Percentiles rank a stretch among this genome's conserved stretches.
Conservation (phyloP, 176 grass and related monocot species). For the Oryza rufipogon region DNA sequence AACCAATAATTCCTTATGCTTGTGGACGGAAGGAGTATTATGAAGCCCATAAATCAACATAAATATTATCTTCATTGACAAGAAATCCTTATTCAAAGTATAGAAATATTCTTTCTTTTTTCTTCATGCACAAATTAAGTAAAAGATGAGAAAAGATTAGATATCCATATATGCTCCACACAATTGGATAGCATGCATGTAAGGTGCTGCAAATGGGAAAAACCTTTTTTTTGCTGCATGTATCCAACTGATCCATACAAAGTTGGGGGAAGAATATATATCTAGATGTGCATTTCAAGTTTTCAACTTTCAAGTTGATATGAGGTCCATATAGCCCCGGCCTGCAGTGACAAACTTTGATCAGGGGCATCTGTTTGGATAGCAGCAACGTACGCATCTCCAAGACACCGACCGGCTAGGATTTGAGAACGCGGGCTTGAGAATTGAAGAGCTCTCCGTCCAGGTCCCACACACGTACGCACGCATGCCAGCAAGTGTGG, state of each 20-base stretch:
- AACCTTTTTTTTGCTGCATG: not conserved
- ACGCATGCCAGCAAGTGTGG: not conserved
- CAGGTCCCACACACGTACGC: no score
- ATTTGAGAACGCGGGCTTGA: not conserved
- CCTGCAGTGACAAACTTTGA: not conserved
- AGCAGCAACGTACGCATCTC: no score
- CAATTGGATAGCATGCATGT: not conserved
- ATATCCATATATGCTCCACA: not conserved
- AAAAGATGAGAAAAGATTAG: not conserved
- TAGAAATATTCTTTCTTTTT: not conserved
- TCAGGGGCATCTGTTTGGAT: no score
- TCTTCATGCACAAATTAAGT: not conserved
- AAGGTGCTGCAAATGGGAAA: not conserved
- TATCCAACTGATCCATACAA: not conserved
- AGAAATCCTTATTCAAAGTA: no score
- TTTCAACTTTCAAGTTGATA: not conserved
- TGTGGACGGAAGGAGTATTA: not conserved
- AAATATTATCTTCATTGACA: no score
- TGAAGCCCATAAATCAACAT: not conserved
- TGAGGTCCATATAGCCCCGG: not conserved
- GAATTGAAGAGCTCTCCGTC: no score
- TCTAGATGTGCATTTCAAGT: not conserved
- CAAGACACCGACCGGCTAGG: not conserved
- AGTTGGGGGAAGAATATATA: not conserved
- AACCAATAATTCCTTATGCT: no score